A percentile compares a stretch with the other conserved stretches of the same genome.
Evolutionary conservation across 1,139 yeast genomes (phyloP).

Genomic region (Geotrichum candidum): DNA sequence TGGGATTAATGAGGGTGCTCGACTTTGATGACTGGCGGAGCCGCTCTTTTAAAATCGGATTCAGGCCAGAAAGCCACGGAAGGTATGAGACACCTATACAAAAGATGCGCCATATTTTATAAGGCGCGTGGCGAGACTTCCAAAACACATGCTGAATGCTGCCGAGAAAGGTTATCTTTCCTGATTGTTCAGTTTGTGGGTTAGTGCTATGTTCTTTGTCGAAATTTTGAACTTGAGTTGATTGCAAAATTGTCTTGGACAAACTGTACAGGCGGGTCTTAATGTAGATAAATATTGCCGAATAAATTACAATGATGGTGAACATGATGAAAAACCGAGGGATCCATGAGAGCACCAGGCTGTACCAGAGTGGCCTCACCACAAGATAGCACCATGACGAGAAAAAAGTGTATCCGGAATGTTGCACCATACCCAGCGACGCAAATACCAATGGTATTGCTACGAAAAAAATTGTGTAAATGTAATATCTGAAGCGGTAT

Average conservation of each 20-base stretch:
- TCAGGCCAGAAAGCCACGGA: background rate
- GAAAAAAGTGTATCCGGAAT: slow-evolving; percentile 30
- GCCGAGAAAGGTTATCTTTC: background rate
- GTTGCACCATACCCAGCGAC: slow-evolving; percentile 57
- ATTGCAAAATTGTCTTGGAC: slow-evolving; percentile 6
- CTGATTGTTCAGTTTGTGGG: background rate
- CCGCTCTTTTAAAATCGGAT: background rate
- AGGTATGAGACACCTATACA: background rate
- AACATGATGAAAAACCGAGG: slow-evolving; percentile 65
- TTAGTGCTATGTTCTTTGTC: background rate
- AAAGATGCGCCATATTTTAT: background rate
- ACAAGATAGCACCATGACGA: slow-evolving; percentile 77
- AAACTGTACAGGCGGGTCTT: slow-evolving; percentile 14
- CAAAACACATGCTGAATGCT: background rate
- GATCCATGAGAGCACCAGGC: slow-evolving; percentile 69
- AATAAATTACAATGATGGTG: slow-evolving; percentile 55
- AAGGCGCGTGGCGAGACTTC: background rate
- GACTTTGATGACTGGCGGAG: background rate
- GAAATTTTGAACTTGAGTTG: background rate
- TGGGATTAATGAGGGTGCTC: background rate
- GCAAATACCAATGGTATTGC: slow-evolving; percentile 61
- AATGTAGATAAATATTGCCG: slow-evolving; percentile 66
- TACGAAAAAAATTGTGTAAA: slow-evolving; percentile 48
- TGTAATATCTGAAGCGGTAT: slow-evolving; percentile 47
- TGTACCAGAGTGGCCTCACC: slow-evolving; percentile 62